These are phyloP conservation scores for Mycosphaerelloides madeirae DNA, from an alignment of 2,329 filamentous ascomycete species.

Conservation along the genomic window DNA sequence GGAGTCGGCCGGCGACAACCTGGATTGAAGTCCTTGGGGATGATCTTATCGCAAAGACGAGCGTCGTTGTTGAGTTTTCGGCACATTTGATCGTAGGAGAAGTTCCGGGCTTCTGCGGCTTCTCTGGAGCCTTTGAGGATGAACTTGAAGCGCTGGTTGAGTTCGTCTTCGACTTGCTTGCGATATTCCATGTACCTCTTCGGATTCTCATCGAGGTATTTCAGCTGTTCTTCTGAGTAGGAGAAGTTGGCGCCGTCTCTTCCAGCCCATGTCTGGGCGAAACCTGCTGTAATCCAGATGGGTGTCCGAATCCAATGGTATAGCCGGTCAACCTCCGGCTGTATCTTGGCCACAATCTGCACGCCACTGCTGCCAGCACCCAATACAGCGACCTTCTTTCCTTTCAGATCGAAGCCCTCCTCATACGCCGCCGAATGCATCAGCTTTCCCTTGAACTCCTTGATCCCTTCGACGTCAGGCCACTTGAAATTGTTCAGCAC, in stretches of 20 bases:
- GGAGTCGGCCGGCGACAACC: constrained; percentile 41
- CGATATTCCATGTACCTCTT: constrained; percentile 45
- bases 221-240: constrained; percentile 40
- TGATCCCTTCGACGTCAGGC: constrained; percentile 40
- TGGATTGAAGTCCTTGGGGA: constrained; percentile 43
- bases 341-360: constrained; percentile 41
- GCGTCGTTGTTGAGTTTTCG: constrained; percentile 37
- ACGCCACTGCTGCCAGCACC: constrained; percentile 40
- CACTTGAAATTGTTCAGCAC: constrained; percentile 44
- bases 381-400: constrained; percentile 41
- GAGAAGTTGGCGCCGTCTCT: constrained; percentile 46
- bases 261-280: constrained; percentile 45
- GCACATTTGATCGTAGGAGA: constrained; percentile 38
- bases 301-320: constrained; percentile 43
- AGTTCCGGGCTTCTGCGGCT: constrained; percentile 41
- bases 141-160: constrained; percentile 52
- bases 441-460: constrained; percentile 41
- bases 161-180: constrained; percentile 46
- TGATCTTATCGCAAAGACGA: constrained; percentile 40
- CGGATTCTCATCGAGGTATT: constrained; percentile 38
- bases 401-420: constrained; percentile 35
- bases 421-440: constrained; percentile 44
- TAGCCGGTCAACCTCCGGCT: constrained; percentile 35
- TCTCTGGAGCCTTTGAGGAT: constrained; percentile 48
- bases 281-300: constrained; percentile 47